Evolutionary conservation across 306 rosid species (phyloP).

Genomic region (Medicago arabica): DNA sequence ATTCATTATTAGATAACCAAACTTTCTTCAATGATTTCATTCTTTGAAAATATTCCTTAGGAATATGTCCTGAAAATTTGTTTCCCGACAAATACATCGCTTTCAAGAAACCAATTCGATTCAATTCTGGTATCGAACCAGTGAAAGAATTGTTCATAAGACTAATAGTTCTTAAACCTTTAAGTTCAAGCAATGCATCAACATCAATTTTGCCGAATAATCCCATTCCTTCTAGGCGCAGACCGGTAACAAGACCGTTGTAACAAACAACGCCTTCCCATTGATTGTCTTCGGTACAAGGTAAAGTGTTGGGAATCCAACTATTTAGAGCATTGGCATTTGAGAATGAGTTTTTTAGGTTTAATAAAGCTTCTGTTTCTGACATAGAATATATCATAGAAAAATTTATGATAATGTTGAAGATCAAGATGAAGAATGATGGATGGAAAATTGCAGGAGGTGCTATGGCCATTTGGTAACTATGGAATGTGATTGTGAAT

Average conservation of each 20-base stretch:
- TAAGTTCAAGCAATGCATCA: constrained; percentile 52
- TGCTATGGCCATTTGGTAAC: constrained; percentile 58
- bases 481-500: constrained; percentile 34
- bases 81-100: constrained; percentile 66
- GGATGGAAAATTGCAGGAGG: constrained; percentile 45
- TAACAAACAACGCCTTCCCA: constrained; percentile 66
- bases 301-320: constrained; percentile 54
- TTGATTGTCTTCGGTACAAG: constrained; percentile 45
- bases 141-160: constrained; percentile 59
- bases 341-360: constrained; percentile 57
- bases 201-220: constrained; percentile 54
- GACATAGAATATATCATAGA: constrained; percentile 45
- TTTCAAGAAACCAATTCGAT: constrained; percentile 56
- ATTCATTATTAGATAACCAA: constrained; percentile 63
- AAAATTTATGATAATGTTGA: constrained; percentile 12
- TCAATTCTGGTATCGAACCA: constrained; percentile 73
- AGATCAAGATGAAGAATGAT: constrained; percentile 26
- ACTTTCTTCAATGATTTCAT: constrained; percentile 75
- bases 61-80: constrained; percentile 72
- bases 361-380: constrained; percentile 66
- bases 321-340: constrained; percentile 42
- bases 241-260: constrained; percentile 56
- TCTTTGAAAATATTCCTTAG: constrained; percentile 51
- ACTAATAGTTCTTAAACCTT: constrained; percentile 59
- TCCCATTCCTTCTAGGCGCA: constrained; percentile 61